A percentile compares a stretch with the other conserved stretches of the same genome.
Evolutionary conservation across 2,329 filamentous ascomycete genomes (phyloP).

Genomic region (Hymenotorrendiella dingleyae): DNA sequence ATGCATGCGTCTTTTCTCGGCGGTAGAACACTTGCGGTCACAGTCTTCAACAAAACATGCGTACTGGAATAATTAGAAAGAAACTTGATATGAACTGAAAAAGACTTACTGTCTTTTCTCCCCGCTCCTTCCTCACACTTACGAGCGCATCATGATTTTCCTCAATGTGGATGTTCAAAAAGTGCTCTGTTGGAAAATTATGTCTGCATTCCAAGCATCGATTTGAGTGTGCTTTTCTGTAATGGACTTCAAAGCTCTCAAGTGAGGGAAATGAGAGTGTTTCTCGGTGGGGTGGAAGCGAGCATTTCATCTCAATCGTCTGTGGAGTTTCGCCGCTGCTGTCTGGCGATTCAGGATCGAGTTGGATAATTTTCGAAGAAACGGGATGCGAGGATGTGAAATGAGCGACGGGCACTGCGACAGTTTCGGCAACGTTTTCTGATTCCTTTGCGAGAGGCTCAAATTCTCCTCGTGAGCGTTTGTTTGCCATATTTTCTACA

Average conservation of each 20-base stretch:
- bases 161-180: conserved; percentile 78
- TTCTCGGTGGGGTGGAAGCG: conserved; percentile 71
- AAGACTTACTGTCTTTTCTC: conserved; percentile 72
- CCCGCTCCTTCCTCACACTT: conserved; percentile 65
- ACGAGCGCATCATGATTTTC: conserved; percentile 84
- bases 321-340: conserved; percentile 21
- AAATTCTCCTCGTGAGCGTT: conserved; percentile 51
- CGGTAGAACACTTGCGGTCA: conserved; percentile 75
- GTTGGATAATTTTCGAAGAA: conserved; percentile 51
- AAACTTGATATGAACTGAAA: background rate
- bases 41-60: conserved; percentile 87
- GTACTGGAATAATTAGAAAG: conserved; percentile 47
- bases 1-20: conserved; percentile 79
- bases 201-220: conserved; percentile 77
- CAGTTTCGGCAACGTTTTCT: conserved; percentile 17
- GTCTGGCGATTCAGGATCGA: conserved; percentile 57
- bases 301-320: conserved; percentile 62
- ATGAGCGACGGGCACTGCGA: conserved; percentile 23
- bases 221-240: conserved; percentile 73
- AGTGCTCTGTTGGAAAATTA: conserved; percentile 81
- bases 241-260: conserved; percentile 82
- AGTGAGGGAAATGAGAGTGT: conserved; percentile 67
- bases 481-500: conserved; percentile 46
- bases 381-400: conserved; percentile 12
- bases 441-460: conserved; percentile 35